Percentiles rank a stretch among this genome's conserved stretches.
These are phyloP conservation scores for Yamadazyma sp. DNA, from an alignment of 1,139 yeast genomes.

Conservation along the genomic window DNA sequence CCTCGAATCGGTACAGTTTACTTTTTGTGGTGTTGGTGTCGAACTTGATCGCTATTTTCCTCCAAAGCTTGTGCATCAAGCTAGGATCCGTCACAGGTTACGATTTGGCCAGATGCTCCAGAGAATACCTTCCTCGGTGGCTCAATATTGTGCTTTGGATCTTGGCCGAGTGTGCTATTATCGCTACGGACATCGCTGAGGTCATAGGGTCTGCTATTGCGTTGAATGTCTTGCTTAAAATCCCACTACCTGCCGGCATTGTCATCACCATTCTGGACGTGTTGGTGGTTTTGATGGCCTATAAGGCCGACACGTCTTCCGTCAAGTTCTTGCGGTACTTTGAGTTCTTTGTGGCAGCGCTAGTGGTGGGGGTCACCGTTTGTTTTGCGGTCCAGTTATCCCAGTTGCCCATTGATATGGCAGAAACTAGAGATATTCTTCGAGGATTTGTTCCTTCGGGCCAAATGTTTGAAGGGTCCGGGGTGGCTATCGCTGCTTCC, in stretches of 20 bases:
- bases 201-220: slow-evolving; percentile 90
- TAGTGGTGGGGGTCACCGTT: slow-evolving; percentile 68
- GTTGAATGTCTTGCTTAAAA: slow-evolving; percentile 60
- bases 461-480: slow-evolving; percentile 60
- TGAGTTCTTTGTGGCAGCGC: slow-evolving; percentile 63
- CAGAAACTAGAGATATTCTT: slow-evolving; percentile 52
- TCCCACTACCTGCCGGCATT: slow-evolving; percentile 81
- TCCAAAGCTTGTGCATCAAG: slow-evolving; percentile 71
- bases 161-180: slow-evolving; percentile 76
- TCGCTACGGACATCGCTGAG: slow-evolving; percentile 85
- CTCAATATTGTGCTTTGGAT: slow-evolving; percentile 58
- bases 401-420: slow-evolving; percentile 43
- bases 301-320: slow-evolving; percentile 65
- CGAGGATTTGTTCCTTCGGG: slow-evolving; percentile 72
- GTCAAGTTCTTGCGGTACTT: slow-evolving; percentile 62
- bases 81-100: slow-evolving; percentile 80
- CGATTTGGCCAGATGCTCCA: slow-evolving; percentile 71
- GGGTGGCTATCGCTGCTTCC: slow-evolving; percentile 73
- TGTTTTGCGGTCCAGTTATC: slow-evolving; percentile 73
- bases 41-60: slow-evolving; percentile 69
- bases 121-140: slow-evolving; percentile 61
- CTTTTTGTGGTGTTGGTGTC: slow-evolving; percentile 67
- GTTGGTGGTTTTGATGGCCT: slow-evolving; percentile 69
- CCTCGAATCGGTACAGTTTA: slow-evolving; percentile 60
- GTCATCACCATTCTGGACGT: slow-evolving; percentile 72